Evolutionary conservation across 805 yeast species (phyloP).

Genomic region (Yamadazyma ubonensis): DNA sequence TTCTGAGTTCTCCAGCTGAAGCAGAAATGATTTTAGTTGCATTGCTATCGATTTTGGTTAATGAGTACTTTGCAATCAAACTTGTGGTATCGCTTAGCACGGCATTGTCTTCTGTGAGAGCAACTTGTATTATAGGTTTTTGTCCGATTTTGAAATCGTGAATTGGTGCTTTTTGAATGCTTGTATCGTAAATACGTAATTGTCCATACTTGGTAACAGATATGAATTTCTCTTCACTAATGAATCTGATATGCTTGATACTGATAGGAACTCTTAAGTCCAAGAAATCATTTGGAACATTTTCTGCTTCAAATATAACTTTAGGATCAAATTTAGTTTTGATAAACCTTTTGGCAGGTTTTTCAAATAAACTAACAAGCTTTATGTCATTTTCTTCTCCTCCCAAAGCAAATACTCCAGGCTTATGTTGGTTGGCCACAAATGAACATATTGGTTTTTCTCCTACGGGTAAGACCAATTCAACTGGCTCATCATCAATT

Average conservation of each 20-base stretch:
- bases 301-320: conserved; percentile 66
- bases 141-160: conserved; percentile 53
- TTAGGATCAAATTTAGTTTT: conserved; percentile 24
- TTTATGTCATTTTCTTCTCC: conserved; percentile 80
- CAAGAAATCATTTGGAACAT: conserved; percentile 75
- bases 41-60: conserved; percentile 33
- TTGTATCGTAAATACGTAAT: conserved; percentile 69
- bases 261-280: conserved; percentile 83
- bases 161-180: conserved; percentile 66
- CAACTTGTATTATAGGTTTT: conserved; percentile 50
- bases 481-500: conserved; percentile 30
- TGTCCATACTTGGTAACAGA: conserved; percentile 77
- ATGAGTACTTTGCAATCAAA: conserved; percentile 54
- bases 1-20: conserved; percentile 45
- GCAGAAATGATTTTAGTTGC: conserved; percentile 40
- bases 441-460: conserved; percentile 50
- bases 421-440: conserved; percentile 45
- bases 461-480: conserved; percentile 17
- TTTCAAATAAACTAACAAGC: conserved; percentile 40
- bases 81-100: conserved; percentile 73
- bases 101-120: conserved; percentile 41
- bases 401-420: conserved; percentile 70
- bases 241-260: conserved; percentile 58
- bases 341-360: conserved; percentile 17
- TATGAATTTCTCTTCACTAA: conserved; percentile 44